phyloP scores from a whole-genome alignment of 208 protist species.

The Wallacemonas sp. region DNA sequence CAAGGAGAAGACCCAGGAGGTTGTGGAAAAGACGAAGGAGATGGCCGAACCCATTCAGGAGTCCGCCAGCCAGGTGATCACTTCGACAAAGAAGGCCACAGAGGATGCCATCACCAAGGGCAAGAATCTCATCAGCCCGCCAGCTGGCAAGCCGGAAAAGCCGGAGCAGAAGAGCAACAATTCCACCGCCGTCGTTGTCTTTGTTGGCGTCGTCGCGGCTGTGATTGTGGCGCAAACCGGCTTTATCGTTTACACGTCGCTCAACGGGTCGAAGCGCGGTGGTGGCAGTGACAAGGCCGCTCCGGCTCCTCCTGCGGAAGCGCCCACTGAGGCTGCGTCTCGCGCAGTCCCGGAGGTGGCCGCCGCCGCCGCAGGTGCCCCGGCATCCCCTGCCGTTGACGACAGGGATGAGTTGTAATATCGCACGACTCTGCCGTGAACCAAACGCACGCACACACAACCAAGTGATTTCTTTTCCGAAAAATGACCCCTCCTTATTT shows the following conservation, averaged over 20 bases:
- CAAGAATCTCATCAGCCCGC: slow-evolving; percentile 4
- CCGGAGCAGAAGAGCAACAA: background rate
- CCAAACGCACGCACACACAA: too few relatives aligned
- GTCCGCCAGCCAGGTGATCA: slow-evolving; percentile 6
- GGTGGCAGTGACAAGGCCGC: background rate
- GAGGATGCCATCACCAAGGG: slow-evolving; percentile 13
- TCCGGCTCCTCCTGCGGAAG: background rate
- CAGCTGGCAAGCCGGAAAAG: background rate
- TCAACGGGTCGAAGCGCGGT: slow-evolving; percentile 4
- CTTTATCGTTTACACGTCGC: slow-evolving; percentile 26
- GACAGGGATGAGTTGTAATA: slow-evolving; percentile 3
- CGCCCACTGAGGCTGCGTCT: slow-evolving; percentile 15
- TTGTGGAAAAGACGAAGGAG: slow-evolving; percentile 13
- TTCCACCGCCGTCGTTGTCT: slow-evolving; percentile 4
- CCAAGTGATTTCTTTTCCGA: too few relatives aligned
- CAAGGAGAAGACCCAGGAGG: slow-evolving; percentile 6
- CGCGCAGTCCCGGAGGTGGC: background rate
- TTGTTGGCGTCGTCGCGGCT: slow-evolving; percentile 17
- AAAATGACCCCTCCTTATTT: too few relatives aligned
- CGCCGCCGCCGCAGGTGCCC: slow-evolving; percentile 8
- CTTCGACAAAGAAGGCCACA: slow-evolving; percentile 2
- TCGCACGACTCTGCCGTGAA: too few relatives aligned
- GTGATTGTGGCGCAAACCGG: slow-evolving; percentile 17
- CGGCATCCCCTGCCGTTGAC: slow-evolving; percentile 8
- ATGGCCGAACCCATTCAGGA: slow-evolving; percentile 12